These are phyloP conservation scores for Dothideomycetidae sp. DNA, from an alignment of 2,329 filamentous ascomycete genomes.

Conservation along the genomic window DNA sequence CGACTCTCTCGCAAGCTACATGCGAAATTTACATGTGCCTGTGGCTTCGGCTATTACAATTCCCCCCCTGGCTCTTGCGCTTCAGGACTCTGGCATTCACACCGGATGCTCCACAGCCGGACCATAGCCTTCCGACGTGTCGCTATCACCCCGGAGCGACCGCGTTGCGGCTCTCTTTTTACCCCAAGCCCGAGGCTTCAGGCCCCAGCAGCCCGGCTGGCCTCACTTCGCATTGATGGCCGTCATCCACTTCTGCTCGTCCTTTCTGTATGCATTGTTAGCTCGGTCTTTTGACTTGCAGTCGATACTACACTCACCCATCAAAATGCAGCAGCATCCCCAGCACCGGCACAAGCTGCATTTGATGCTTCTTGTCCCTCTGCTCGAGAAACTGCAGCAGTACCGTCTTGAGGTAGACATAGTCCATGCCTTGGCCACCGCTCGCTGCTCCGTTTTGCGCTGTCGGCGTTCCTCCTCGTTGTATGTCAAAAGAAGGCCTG, in stretches of 20 bases:
- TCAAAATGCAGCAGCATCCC: slow-evolving; percentile 65
- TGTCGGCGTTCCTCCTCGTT: slow-evolving; percentile 33
- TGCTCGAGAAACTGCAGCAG: slow-evolving; percentile 69
- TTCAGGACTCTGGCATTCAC: too few relatives aligned
- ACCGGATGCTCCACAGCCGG: too few relatives aligned
- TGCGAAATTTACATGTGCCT: too few relatives aligned
- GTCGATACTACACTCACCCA: slow-evolving; percentile 39
- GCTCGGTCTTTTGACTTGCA: not conserved
- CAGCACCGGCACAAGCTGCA: slow-evolving; percentile 63
- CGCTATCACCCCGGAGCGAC: too few relatives aligned
- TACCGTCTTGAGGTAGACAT: slow-evolving; percentile 66
- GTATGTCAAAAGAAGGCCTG: slow-evolving; percentile 45
- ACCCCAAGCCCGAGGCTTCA: too few relatives aligned
- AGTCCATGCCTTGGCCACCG: slow-evolving; percentile 32
- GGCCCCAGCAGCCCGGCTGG: too few relatives aligned
- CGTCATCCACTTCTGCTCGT: slow-evolving; percentile 77
- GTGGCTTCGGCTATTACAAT: too few relatives aligned
- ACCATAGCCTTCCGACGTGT: too few relatives aligned
- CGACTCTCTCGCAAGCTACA: too few relatives aligned
- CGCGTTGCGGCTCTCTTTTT: too few relatives aligned
- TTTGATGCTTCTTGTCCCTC: slow-evolving; percentile 60
- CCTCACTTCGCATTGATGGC: slow-evolving; percentile 48
- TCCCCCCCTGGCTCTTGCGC: too few relatives aligned
- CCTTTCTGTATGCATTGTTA: slow-evolving; percentile 35
- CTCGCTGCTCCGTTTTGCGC: slow-evolving; percentile 21